Evolutionary conservation across 768 basidiomycete genomes (phyloP).

Genomic region (Leucocoprinus sp.): DNA sequence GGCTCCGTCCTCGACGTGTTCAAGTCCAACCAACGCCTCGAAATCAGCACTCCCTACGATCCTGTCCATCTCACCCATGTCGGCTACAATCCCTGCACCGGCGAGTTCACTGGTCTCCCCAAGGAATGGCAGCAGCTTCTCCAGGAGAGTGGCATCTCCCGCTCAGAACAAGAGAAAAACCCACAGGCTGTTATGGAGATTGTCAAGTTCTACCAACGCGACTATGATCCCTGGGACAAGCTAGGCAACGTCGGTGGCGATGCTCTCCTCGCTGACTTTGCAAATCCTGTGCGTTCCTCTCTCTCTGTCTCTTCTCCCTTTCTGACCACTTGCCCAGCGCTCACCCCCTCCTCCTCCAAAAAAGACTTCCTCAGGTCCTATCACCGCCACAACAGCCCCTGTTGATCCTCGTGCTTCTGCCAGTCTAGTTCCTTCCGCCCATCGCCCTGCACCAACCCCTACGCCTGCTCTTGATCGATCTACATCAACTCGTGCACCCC

Average conservation of each 20-base stretch:
- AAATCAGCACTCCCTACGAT: constrained; percentile 97
- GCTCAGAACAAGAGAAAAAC: constrained; percentile 93
- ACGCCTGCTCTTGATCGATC: constrained; percentile 78
- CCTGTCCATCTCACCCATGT: constrained; percentile 99
- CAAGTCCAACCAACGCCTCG: constrained; percentile 66
- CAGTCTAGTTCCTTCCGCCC: constrained; percentile 36
- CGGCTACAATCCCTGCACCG: constrained; percentile 97
- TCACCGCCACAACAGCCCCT: background rate
- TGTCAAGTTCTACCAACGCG: constrained; percentile 96
- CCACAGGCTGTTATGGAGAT: constrained; percentile 98
- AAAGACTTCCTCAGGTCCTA: constrained; percentile 24
- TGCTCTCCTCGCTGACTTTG: too few relatives aligned
- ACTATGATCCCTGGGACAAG: constrained; percentile 78
- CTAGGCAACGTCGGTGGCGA: constrained; percentile 49
- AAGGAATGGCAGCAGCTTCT: constrained; percentile 99
- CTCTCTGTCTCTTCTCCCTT: too few relatives aligned
- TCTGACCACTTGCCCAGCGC: too few relatives aligned
- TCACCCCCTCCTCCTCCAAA: constrained; percentile 18
- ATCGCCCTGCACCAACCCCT: constrained; percentile 73
- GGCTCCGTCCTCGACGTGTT: constrained; percentile 66
- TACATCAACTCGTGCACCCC: constrained; percentile 72
- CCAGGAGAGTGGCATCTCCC: constrained; percentile 92
- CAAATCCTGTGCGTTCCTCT: too few relatives aligned
- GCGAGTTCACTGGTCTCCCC: constrained; percentile 95
- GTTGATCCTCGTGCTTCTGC: too few relatives aligned